phyloP scores from a whole-genome alignment of 2,329 filamentous ascomycete genomes.

The Claviceps humidiphila region DNA sequence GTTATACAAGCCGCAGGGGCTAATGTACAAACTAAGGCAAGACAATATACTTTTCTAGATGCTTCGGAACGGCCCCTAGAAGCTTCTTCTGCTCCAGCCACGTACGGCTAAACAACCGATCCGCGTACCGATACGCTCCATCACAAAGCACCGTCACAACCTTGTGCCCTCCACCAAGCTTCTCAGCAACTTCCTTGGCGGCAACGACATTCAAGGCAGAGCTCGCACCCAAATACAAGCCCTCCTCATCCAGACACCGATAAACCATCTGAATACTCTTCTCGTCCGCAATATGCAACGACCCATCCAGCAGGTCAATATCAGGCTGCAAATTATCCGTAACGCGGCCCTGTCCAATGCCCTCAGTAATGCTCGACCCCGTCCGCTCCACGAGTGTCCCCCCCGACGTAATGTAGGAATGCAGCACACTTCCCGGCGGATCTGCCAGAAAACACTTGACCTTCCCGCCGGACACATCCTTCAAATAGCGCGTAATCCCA shows the following conservation, averaged over 20 bases:
- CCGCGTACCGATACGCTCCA: constrained; percentile 94
- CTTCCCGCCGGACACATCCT: constrained; percentile 61
- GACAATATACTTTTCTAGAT: constrained; percentile 88
- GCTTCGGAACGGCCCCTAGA: constrained; percentile 65
- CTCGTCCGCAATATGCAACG: constrained; percentile 74
- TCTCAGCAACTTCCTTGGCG: constrained; percentile 84
- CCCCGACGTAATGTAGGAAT: constrained; percentile 79
- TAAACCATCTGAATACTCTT: constrained; percentile 98
- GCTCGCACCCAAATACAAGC: constrained; percentile 86
- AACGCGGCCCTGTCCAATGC: constrained; percentile 89
- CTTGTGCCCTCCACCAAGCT: constrained; percentile 75
- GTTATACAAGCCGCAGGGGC: too few relatives aligned
- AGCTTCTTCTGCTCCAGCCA: constrained; percentile 85
- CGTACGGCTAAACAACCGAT: constrained; percentile 79
- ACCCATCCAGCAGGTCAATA: constrained; percentile 70
- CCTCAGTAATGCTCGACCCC: constrained; percentile 89
- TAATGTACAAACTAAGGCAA: constrained; percentile 43
- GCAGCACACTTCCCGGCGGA: constrained; percentile 83
- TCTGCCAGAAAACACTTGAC: constrained; percentile 88
- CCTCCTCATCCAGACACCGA: constrained; percentile 88
- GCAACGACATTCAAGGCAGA: constrained; percentile 91
- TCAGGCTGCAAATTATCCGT: constrained; percentile 91
- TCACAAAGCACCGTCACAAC: constrained; percentile 92
- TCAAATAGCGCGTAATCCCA: constrained; percentile 77
- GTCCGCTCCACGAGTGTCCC: constrained; percentile 69